Base-by-base conservation (phyloP, 495 filamentous ascomycete species). In the Trichoderma asperelloides region DNA sequence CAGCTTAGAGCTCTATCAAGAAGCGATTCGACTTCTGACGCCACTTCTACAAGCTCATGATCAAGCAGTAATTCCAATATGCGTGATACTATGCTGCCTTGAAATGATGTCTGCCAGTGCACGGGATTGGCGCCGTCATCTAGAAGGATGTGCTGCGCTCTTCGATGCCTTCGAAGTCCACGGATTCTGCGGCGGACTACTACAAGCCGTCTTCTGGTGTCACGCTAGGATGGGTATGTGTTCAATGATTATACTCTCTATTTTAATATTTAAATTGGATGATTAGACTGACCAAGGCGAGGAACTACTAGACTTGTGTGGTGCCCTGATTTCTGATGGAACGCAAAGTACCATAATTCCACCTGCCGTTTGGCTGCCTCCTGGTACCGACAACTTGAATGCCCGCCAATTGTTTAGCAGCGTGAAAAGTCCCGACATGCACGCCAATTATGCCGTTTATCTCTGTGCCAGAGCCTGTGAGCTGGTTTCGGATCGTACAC, bases 1-100 rank as follows among this genome's bases (percentile, higher is more conserved):
- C 49, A 80, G 78, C 49, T 70, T 81, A 0, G 79, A 80, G 68
- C 68, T 81, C 2, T 81, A 80, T 65, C 79, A 81, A 37, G 77
- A 80, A 64, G 77, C 79, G 2, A 81, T 81, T 68, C 76, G 77
- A 16, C 67, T 79, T 16, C 69, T 81, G 3, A 72, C 74, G 51
- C 78, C 78, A 1, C 63, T 78, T 2, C 55, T 81, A 27, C 66
- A 70, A 65, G 62, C 51, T 12, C 55, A 62, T 15, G 66, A 68
- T 37, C 57, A 33, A 21, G 57, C 41, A 28, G 68, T 60, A 7
- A 70, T 68, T 45, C 68, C 45, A 21, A 70, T 68, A 8, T 70
- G 66, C 60, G 66, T 68, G 18, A 71, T 71, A 23, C 68, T 71
- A n/a, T 64, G 60, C 64, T 69, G 68, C 27, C 74, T 71, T 39